Percentiles rank a stretch among this genome's conserved stretches.
Conservation (phyloP, 164 flowering plant genomes). For the Umbilicus rupestris region DNA sequence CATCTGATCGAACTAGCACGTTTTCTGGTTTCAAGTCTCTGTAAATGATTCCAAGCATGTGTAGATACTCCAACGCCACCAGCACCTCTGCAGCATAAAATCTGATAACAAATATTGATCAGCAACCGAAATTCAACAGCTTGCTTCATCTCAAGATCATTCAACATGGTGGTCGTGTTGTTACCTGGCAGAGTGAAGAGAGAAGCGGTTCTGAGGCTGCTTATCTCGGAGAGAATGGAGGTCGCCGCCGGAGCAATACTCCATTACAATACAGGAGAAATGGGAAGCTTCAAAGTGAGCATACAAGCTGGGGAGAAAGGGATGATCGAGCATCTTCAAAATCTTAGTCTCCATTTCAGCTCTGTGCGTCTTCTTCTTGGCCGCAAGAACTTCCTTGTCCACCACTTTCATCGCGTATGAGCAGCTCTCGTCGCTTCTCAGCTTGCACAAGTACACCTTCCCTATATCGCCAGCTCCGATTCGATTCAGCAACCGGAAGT, state of each 20-base stretch:
- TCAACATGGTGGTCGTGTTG: too few species aligned
- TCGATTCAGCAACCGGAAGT: slow-evolving; percentile 47
- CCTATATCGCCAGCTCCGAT: slow-evolving; percentile 79
- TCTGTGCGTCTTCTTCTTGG: slow-evolving; percentile 9
- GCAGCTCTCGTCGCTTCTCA: slow-evolving; percentile 17
- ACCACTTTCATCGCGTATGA: slow-evolving; percentile 86
- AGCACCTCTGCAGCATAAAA: slow-evolving; percentile 90
- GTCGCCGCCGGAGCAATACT: slow-evolving; percentile 82
- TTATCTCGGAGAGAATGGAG: slow-evolving; percentile 55
- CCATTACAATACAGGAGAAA: slow-evolving; percentile 77
- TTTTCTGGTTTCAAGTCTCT: slow-evolving; percentile 86
- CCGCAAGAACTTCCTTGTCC: slow-evolving; percentile 55
- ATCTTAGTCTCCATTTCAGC: slow-evolving; percentile 35
- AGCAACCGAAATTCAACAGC: too few species aligned
- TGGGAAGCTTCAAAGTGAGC: slow-evolving; percentile 66
- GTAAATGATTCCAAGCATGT: slow-evolving; percentile 87
- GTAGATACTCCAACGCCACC: slow-evolving; percentile 77
- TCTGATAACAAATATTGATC: too few species aligned
- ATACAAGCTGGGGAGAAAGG: slow-evolving; percentile 59
- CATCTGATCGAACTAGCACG: slow-evolving; percentile 74
- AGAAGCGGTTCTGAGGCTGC: slow-evolving; percentile 53
- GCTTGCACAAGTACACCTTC: slow-evolving; percentile 58
- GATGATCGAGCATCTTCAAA: slow-evolving; percentile 68
- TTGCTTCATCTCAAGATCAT: too few species aligned
- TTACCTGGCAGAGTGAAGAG: slow-evolving; percentile 62